Evolutionary conservation across 2,329 filamentous ascomycete species (phyloP), one percentile per base, ranked within the genome.

Genomic region (Epichloe coenophiala): DNA sequence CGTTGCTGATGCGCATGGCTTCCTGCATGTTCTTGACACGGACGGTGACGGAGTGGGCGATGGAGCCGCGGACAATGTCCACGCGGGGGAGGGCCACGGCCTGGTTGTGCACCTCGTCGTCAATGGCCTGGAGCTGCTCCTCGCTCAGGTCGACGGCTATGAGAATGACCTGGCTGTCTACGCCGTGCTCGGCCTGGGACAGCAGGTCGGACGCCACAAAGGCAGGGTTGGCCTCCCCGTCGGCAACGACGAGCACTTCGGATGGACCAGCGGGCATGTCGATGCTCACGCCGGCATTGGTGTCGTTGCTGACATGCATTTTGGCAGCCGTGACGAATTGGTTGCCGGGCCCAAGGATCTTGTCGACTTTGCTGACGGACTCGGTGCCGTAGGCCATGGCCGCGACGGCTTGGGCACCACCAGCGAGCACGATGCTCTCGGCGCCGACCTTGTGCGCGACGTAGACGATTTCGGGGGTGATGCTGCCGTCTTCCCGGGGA

Each of bases 271-370:
- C 93, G 11, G 93, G 93, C 93, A 98, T 98, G 64, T 98, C 93
- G 61, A 98, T 98, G 67, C 88, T 84, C 40, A 96, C 90, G 21
- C 88, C 86, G 12, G 93, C 93, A 53, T 89, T 94, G 43, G 93
- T 97, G 65, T 98, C 93, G 67, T 98, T 98, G 68, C 85, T 88
- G 42, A 98, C 93, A 59, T 90, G 78, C 93, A 98, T 98, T 78
- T 98, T 98, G 48, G 88, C 93, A 1, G 93, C 93, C 0, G 93
- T 98, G 40, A 98, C 93, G 63, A 97, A 98, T 68, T 97, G 93
- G 70, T 98, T 98, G 37, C 93, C 93, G 3, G 93, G 93, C 0
- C 93, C 93, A 12, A 97, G 80, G 59, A 98, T 96, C 79, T 98
- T 98, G 75, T 98, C 93, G 7, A 98, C 93, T 73, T 98, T 98